Evolutionary conservation across 1,284 basidiomycete genomes (phyloP).

Genomic region (Tremellales sp.): DNA sequence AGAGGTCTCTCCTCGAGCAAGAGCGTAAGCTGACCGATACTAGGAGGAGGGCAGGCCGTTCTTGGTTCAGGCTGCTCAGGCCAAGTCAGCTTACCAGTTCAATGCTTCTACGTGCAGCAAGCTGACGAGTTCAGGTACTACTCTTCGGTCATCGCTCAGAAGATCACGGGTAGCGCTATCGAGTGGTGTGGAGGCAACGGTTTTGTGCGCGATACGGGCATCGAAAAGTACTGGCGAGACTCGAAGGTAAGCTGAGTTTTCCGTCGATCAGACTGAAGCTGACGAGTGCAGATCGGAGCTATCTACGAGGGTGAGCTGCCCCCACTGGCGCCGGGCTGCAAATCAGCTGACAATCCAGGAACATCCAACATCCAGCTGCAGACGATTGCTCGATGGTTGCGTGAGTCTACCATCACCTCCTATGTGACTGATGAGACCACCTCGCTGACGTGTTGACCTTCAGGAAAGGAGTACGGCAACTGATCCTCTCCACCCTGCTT

Average conservation of each 20-base stretch:
- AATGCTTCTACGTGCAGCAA: neutral
- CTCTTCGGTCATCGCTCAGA: constrained; percentile 82
- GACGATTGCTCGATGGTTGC: constrained; percentile 87
- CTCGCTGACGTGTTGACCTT: no score
- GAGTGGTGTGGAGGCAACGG: constrained; percentile 97
- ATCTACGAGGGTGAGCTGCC: constrained; percentile 24
- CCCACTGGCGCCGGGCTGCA: constrained; percentile 24
- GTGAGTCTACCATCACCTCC: constrained; percentile 25
- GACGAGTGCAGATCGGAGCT: constrained; percentile 17
- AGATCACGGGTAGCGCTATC: constrained; percentile 81
- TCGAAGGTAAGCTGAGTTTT: constrained; percentile 65
- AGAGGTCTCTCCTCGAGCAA: neutral
- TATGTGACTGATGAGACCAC: no score
- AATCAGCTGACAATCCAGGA: constrained; percentile 82
- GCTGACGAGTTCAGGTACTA: constrained; percentile 56
- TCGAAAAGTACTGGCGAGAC: constrained; percentile 93
- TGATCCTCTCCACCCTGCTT: no score
- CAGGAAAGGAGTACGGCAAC: no score
- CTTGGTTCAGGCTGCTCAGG: constrained; percentile 94
- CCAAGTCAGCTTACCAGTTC: constrained; percentile 55
- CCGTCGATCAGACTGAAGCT: constrained; percentile 6
- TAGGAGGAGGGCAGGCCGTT: constrained; percentile 84
- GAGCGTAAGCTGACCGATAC: neutral
- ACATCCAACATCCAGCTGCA: constrained; percentile 95
- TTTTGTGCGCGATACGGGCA: constrained; percentile 89